Evolutionary conservation across 179 eudicot species (phyloP), one percentile per base, ranked within the genome.

Genomic region (Beta corolliflora): DNA sequence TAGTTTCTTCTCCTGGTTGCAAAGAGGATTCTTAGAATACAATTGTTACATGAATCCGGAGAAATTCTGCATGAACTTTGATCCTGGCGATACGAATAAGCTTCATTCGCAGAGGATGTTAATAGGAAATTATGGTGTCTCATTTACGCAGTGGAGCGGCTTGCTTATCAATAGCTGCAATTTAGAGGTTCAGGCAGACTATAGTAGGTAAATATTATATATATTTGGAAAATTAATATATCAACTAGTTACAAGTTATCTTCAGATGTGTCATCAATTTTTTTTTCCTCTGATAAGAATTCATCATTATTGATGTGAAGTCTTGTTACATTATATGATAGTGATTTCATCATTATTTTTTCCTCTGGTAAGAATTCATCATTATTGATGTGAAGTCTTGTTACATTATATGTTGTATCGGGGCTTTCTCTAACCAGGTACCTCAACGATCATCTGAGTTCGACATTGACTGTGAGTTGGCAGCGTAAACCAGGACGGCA

Each of bases 101-200:
- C 60, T 68, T 70, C 75, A 58, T 61, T 81, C 93, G 53, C 88
- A 88, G 77, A 88, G 92, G 81, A 23, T 86, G 65, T 80, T 86
- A 64, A 59, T 76, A 7, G 92, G 88, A 58, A 88, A 73, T 72
- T 92, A 93, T 73, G 98, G 91, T 73, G 75, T 83, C 67, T 84
- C 93, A 63, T 94, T 91, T 87, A 86, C 94, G 71, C 88, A 86
- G 68, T 96, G 99, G 99, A 91, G 97, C 87, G 99, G 99, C 71
- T 87, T 96, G 89, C 91, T 94, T 70, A 84, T 96, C 88, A 96
- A 96, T 80, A 88, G 93, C 81, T 25, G 76, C 75, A 96, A 86
- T 46, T 89, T 94, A 80, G 99, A 96, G 91, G 88, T 96, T 87
- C 99, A 94, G 86, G 99, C 92, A 36, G 99, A 96, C 85, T 94